A percentile compares a stretch with the other conserved stretches of the same genome.
Evolutionary conservation across 805 yeast genomes (phyloP).

Genomic region (Metschnikowia orientalis): DNA sequence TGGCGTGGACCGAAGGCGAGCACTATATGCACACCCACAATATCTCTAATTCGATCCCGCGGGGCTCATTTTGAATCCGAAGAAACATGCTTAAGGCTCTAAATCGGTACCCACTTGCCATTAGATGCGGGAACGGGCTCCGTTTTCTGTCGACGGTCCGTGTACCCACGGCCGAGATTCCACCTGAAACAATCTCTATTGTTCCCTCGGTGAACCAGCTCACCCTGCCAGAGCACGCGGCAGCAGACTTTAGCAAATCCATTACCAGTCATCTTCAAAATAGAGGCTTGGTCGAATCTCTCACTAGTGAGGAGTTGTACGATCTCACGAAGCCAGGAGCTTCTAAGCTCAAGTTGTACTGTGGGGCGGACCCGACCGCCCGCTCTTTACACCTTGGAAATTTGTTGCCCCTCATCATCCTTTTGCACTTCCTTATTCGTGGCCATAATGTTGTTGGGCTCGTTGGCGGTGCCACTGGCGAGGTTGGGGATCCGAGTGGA

Average conservation of each 20-base stretch:
- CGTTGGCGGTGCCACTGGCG: conserved; percentile 94
- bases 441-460: conserved; percentile 84
- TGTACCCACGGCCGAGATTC: conserved; percentile 13
- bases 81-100: too few species aligned
- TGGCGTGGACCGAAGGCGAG: too few species aligned
- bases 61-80: too few species aligned
- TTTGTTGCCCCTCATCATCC: conserved; percentile 76
- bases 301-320: conserved; percentile 36
- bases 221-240: conserved; percentile 17
- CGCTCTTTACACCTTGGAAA: conserved; percentile 87
- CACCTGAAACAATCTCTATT: conserved; percentile 34
- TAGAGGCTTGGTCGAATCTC: conserved; percentile 35
- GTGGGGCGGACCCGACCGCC: conserved; percentile 98
- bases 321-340: conserved; percentile 24
- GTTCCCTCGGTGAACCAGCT: conserved; percentile 34
- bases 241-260: conserved; percentile 25
- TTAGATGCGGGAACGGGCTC: not conserved
- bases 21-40: too few species aligned
- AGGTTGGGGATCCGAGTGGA: conserved; percentile 96
- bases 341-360: conserved; percentile 57
- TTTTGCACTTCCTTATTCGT: conserved; percentile 75
- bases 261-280: conserved; percentile 35
- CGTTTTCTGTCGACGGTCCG: conserved; percentile 9
- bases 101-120: too few species aligned
- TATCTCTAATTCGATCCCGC: too few species aligned